These are phyloP conservation scores for Porphyrellus cyaneotinctus DNA, from an alignment of 768 basidiomycete genomes.

Conservation along the genomic window DNA sequence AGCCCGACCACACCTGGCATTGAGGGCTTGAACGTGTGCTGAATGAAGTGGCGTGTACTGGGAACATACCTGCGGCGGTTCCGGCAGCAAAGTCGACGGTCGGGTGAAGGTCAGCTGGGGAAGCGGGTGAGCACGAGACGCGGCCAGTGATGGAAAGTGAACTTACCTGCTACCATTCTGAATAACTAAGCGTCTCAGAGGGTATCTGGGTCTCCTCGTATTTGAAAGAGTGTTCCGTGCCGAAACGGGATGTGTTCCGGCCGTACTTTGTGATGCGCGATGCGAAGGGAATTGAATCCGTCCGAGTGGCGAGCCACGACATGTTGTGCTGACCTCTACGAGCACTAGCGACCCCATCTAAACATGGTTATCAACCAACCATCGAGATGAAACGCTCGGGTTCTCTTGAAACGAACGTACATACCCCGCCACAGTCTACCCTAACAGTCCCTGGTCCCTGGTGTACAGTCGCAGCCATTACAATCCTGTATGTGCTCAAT, in stretches of 20 bases:
- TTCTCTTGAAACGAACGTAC: constrained; percentile 47
- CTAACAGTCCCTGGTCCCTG: constrained; percentile 56
- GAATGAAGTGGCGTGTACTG: no score
- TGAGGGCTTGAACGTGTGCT: neutral
- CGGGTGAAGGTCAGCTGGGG: constrained; percentile 44
- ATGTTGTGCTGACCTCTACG: no score
- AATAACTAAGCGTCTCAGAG: no score
- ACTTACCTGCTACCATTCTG: constrained; percentile 23
- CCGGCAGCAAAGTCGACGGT: constrained; percentile 77
- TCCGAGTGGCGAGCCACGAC: no score
- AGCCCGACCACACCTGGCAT: constrained; percentile 55
- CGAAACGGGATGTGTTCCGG: no score
- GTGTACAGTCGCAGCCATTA: constrained; percentile 52
- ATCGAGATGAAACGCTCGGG: no score
- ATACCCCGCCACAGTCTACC: constrained; percentile 32
- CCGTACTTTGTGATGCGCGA: no score
- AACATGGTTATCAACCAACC: no score
- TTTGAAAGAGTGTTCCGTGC: no score
- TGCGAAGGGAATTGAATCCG: no score
- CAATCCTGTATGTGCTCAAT: constrained; percentile 47
- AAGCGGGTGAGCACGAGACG: constrained; percentile 2
- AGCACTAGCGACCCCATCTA: no score
- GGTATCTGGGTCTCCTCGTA: no score
- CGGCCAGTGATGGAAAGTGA: neutral
- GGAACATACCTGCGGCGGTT: constrained; percentile 52